Evolutionary conservation across 179 eudicot genomes (phyloP).

Genomic region (Dionaea muscipula): DNA sequence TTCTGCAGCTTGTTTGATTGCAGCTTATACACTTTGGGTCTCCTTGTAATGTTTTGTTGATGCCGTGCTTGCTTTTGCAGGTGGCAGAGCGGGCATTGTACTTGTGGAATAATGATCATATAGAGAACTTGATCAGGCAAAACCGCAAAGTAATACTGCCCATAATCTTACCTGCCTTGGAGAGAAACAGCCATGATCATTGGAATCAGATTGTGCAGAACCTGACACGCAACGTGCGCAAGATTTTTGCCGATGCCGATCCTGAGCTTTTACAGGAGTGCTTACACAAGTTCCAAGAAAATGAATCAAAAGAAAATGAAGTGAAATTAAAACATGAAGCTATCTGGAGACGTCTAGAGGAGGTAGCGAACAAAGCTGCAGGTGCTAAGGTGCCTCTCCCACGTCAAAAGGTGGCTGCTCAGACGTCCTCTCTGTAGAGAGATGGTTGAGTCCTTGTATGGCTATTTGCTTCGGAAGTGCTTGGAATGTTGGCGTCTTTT

Average conservation of each 20-base stretch:
- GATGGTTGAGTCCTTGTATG: too few species aligned
- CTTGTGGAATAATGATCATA: conserved; percentile 63
- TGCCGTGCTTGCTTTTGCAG: conserved; percentile 19
- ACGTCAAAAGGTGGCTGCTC: too few species aligned
- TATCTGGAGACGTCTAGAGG: conserved; percentile 35
- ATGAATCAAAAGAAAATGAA: conserved; percentile 25
- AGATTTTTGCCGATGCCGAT: conserved; percentile 30
- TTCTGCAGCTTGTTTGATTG: too few species aligned
- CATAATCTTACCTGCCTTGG: conserved; percentile 29
- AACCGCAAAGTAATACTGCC: conserved; percentile 54
- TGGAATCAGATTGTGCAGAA: conserved; percentile 47
- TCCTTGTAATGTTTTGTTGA: too few species aligned
- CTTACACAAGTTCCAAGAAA: conserved; percentile 28
- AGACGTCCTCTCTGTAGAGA: too few species aligned
- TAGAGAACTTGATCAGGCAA: conserved; percentile 55
- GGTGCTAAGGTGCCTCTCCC: neutral
- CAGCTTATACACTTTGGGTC: too few species aligned
- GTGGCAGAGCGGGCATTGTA: conserved; percentile 67
- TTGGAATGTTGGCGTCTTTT: too few species aligned
- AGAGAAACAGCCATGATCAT: conserved; percentile 26
- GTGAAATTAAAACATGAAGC: conserved; percentile 17
- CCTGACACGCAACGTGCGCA: conserved; percentile 29
- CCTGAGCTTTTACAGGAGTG: conserved; percentile 30
- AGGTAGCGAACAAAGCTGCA: conserved; percentile 15
- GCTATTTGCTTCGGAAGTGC: too few species aligned